Base-by-base conservation (phyloP, 352 stramenopile genomes). In the Phytophthora boehmeriae region DNA sequence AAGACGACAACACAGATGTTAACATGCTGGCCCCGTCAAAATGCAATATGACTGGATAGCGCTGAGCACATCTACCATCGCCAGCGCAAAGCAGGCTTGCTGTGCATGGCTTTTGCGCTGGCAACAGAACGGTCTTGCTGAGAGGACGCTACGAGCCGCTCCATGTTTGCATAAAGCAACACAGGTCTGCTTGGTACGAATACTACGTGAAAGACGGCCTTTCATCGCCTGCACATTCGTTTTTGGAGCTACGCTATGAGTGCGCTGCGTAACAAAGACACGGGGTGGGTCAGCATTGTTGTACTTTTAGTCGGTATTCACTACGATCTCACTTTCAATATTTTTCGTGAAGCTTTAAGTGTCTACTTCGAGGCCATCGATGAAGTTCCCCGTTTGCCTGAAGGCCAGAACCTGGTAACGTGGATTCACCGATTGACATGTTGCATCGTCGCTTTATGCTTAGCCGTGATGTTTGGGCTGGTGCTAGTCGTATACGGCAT, bases 391-490 rank as follows among this genome's bases (percentile, higher is more conserved):
- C n/a, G n/a, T n/a, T n/a, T n/a, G n/a, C n/a, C n/a, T n/a, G n/a
- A n/a, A n/a, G n/a, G n/a, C n/a, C n/a, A n/a, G n/a, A n/a, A n/a
- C n/a, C n/a, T n/a, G n/a, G n/a, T n/a, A n/a, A n/a, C n/a, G n/a
- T n/a, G n/a, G n/a, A n/a, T n/a, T n/a, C n/a, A n/a, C n/a, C n/a
- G n/a, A n/a, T n/a, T 90, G 8, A 80, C 81, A 2, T 76, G 90
- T 4, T 59, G 88, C 4, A 47, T 86, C 17, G 68, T 95, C 9
- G 85, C 70, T 46, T 28, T 66, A n/a, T 48, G 75, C 6, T 78
- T 88, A 52, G 80, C 73, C 2, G 51, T 95, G 19, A 52, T 97
- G n/a, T 80, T 96, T 16, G 83, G 76, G 2, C 45, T 88, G 8
- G 68, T 94, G 1, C 90, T 86, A 34, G 34, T 80, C 11, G 51